phyloP scores from a whole-genome alignment of 2,329 filamentous ascomycete species.

The Ceratocystis smalleyi region DNA sequence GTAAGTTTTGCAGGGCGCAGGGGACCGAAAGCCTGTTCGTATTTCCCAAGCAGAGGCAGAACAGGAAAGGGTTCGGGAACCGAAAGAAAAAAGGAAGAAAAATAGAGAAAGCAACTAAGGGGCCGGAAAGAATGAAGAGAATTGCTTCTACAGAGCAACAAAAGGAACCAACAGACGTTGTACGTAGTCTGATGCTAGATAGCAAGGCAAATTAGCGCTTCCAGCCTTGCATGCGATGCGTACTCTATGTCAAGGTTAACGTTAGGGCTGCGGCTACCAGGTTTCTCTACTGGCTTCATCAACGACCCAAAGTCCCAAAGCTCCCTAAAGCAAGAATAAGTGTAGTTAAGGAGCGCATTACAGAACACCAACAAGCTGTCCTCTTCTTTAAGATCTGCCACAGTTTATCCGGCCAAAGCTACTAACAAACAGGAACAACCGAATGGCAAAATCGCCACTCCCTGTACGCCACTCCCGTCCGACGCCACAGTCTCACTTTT shows the following conservation, averaged over 20 bases:
- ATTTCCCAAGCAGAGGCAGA: background rate
- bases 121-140: background rate
- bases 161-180: background rate
- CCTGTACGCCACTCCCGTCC: background rate
- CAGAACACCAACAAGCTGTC: conserved; percentile 15
- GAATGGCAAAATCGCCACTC: background rate
- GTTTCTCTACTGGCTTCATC: background rate
- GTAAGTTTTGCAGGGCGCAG: background rate
- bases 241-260: background rate
- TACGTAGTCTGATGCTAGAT: background rate
- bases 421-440: background rate
- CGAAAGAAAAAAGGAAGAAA: background rate
- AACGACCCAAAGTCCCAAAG: background rate
- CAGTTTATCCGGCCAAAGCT: conserved; percentile 2
- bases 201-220: background rate
- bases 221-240: background rate
- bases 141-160: background rate
- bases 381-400: conserved; percentile 11
- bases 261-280: background rate
- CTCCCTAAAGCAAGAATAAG: background rate
- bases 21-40: conserved; percentile 4
- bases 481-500: conserved; percentile 6
- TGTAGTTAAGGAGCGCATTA: background rate
- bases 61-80: background rate
- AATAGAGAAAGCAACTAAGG: background rate